Base-by-base conservation (phyloP, 1,284 basidiomycete species). In the Ustilago trichophora region DNA sequence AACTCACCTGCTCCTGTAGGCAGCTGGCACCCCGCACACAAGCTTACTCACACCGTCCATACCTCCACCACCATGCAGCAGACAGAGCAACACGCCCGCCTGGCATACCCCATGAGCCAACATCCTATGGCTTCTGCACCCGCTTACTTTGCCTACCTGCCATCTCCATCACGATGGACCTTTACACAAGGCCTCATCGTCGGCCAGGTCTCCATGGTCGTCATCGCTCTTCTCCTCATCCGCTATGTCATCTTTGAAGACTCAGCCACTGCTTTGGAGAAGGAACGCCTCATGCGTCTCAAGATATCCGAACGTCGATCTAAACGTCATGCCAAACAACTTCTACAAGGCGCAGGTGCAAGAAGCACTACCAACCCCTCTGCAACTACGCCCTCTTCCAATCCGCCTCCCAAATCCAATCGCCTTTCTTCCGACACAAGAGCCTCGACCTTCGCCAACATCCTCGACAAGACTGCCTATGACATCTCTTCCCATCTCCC, bases 221-320 rank as follows among this genome's bases (percentile, higher is more conserved):
- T 74, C 45, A 52, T 69, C 21, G 60, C 67, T 3, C 33, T 65
- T 2, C 37, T 74, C 12, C 41, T 72, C 58, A 80, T 87, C 36
- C 83, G 85, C 40, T 86, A 85, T 78, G 83, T 86, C 71, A 84
- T 86, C 41, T 86, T 87, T 64, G 85, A 85, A 37, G 82, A 84
- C 43, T 71, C 69, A 22, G 67, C 66, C 7, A 62, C 52, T 2
- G 60, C 72, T 3, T 54, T 68, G 12, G 66, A 63, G 48, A 57
- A 75, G 45, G 51, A 64, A 50, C 57, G 65, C 16, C 50, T 69
- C 15, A 63, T 63, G 65, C 58, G 65, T 32, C 65, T 69, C 51
- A 69, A 69, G 51, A 46, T 69, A 19, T 63, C 59, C 0, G 54
- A 69, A 27, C 54, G 65, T 31, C 49, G 65, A 0, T 69, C 65